phyloP scores from a whole-genome alignment of 2,329 filamentous ascomycete species.

The Phialophora expanda region DNA sequence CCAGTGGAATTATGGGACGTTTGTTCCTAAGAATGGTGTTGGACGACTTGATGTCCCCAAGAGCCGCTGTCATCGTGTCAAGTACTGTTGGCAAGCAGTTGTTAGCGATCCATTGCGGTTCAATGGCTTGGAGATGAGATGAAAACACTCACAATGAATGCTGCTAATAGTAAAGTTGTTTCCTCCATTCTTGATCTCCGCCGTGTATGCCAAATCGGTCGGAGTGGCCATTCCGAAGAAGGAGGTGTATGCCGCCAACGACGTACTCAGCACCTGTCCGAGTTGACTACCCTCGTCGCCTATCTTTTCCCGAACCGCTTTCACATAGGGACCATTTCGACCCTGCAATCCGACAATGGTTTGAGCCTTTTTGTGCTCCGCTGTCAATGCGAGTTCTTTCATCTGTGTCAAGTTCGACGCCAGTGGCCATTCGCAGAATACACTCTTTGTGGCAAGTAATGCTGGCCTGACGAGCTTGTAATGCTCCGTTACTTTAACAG shows the following conservation, averaged over 20 bases:
- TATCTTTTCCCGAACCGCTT: constrained; percentile 53
- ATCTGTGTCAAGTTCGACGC: constrained; percentile 52
- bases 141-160: constrained; percentile 13
- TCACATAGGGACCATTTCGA: constrained; percentile 44
- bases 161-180: constrained; percentile 15
- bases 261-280: constrained; percentile 59
- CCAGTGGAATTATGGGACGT: constrained; percentile 5
- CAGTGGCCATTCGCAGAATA: constrained; percentile 65
- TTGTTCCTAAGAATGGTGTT: constrained; percentile 8
- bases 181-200: constrained; percentile 11
- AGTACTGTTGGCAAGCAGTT: neutral
- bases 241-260: constrained; percentile 35
- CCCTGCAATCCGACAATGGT: constrained; percentile 60
- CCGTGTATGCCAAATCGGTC: constrained; percentile 10
- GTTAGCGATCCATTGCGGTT: neutral
- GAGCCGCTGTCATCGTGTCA: constrained; percentile 14
- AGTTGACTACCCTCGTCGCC: constrained; percentile 48
- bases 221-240: constrained; percentile 9
- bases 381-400: constrained; percentile 48
- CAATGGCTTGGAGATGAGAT: neutral
- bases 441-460: constrained; percentile 57
- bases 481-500: constrained; percentile 60
- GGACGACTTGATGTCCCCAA: constrained; percentile 10
- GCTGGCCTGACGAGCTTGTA: constrained; percentile 52
- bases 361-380: constrained; percentile 42